Base-by-base conservation (phyloP, 2,329 filamentous ascomycete species). In the Cladorrhinum sp. region DNA sequence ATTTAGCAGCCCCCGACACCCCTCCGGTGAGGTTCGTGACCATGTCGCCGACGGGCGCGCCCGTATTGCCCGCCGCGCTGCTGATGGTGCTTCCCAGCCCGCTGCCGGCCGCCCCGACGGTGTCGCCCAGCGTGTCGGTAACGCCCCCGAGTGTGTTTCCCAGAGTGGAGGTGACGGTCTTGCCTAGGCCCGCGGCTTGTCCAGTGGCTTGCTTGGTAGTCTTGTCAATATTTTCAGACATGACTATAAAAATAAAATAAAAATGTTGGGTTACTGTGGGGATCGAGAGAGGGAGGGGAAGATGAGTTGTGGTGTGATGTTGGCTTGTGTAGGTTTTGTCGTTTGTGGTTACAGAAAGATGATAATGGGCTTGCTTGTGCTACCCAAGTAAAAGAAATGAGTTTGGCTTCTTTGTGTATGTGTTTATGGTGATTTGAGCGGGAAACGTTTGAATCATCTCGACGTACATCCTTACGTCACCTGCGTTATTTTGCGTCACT, bases 61-160 rank as follows among this genome's bases (percentile, higher is more conserved):
- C 82, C 12, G 75, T 71, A 9, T 76, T 78, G 9, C 83, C 84
- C 0, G 82, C 81, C 1, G 78, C 79, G 57, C 76, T 74, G 18
- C 71, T 81, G 64, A 85, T 74, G 4, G 82, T 85, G 66, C 84
- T 75, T 32, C 83, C 82, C 1, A 86, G 51, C 1, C 83, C 83
- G 10, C 81, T 77, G 8, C 78, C 78, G 1, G 81, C 81, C 0
- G 83, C 81, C 53, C 83, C 71, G 2, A 72, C 63, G 18, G 69
- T 62, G 48, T 68, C 68, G 12, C 71, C 70, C 4, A 65, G 65
- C 0, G 70, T 71, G 62, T 70, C 67, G 29, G 70, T 62, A 18
- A 70, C 16, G 8, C 69, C 68, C 2, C 65, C 66, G 58, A 67
- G 55, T 1, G 70, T 70, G 61, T 71, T 70, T 36, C 71, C 71